These are phyloP conservation scores for Leucocoprinus sp. DNA, from an alignment of 768 basidiomycete genomes.

Conservation along the genomic window DNA sequence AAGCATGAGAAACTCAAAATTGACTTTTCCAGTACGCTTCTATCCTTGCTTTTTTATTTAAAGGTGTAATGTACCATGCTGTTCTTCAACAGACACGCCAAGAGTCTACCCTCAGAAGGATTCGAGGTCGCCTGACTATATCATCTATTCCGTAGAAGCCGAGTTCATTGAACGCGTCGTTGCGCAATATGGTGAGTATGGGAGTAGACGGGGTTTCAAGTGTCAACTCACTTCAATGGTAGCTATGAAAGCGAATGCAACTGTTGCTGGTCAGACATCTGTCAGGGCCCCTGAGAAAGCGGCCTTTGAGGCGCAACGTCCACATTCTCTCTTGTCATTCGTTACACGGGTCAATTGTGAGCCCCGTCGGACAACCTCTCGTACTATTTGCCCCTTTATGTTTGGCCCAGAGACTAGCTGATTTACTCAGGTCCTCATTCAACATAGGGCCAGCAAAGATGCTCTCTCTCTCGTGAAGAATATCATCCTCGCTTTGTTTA, in stretches of 20 bases:
- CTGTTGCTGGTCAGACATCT: constrained; percentile 93
- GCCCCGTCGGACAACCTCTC: constrained; percentile 82
- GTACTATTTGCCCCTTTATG: constrained; percentile 33
- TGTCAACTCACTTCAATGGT: constrained; percentile 3
- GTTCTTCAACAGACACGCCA: constrained; percentile 39
- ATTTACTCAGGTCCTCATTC: constrained; percentile 70
- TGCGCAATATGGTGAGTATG: constrained; percentile 82
- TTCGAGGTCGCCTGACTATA: constrained; percentile 83
- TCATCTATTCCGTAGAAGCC: constrained; percentile 94
- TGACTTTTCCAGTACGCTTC: constrained; percentile 49
- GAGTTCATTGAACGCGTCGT: constrained; percentile 83
- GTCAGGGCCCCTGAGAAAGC: constrained; percentile 93
- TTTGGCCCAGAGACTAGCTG: background rate
- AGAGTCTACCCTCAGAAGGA: constrained; percentile 60
- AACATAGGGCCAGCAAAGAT: constrained; percentile 72
- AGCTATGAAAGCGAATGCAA: constrained; percentile 90
- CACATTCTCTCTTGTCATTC: constrained; percentile 92
- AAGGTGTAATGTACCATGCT: constrained; percentile 2
- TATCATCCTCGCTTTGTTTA: constrained; percentile 85
- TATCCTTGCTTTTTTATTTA: background rate
- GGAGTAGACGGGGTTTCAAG: constrained; percentile 25
- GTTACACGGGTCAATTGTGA: constrained; percentile 87
- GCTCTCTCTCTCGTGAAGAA: constrained; percentile 72
- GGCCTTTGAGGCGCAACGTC: too few species aligned
- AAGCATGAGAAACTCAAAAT: constrained; percentile 56